Evolutionary conservation across 2,329 filamentous ascomycete species (phyloP), one percentile per base, ranked within the genome.

Genomic region (Catunica adiposa): DNA sequence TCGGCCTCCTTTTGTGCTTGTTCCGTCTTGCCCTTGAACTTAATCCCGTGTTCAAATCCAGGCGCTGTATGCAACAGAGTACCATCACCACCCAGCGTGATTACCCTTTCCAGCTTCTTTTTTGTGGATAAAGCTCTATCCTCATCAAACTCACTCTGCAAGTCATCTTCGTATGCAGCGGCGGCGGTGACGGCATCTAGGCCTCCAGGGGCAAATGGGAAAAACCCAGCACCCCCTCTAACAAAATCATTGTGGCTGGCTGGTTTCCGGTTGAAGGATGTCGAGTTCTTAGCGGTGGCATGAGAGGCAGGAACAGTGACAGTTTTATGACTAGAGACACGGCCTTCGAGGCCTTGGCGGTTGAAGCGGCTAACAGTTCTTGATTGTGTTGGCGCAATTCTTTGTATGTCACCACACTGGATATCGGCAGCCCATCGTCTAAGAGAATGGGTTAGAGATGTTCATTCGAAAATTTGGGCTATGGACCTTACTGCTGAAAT

Each of bases 301-400:
- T 85, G 94, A 63, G 82, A 86, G 34, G 87, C 87, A 3, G 90
- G 88, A 7, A 97, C 82, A 1, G 92, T 96, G 53, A 97, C 86
- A 66, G 96, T 92, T 65, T 83, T 85, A 68, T 98, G 97, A 53
- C 89, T 89, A 7, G 87, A 94, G 23, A 98, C 90, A 54, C 84
- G 79, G 22, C 92, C 92, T 69, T 97, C 89, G 14, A 97, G 76
- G 4, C 92, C 92, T 68, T 95, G 88, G 56, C 92, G 79, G 47
- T 82, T 84, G 67, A 98, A 98, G 29, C 92, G 82, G 26, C 88
- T 95, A 62, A 96, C 83, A n/a, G 89, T 97, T 57, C 92, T 81
- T 15, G 89, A 90, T 69, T 97, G 92, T 0, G 90, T 94, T 2
- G 89, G 86, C 1, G 89, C 88, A 55, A 97, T 77, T 60, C 83